Evolutionary conservation across 768 basidiomycete genomes (phyloP).

Genomic region (Leucocoprinus birnbaumii): DNA sequence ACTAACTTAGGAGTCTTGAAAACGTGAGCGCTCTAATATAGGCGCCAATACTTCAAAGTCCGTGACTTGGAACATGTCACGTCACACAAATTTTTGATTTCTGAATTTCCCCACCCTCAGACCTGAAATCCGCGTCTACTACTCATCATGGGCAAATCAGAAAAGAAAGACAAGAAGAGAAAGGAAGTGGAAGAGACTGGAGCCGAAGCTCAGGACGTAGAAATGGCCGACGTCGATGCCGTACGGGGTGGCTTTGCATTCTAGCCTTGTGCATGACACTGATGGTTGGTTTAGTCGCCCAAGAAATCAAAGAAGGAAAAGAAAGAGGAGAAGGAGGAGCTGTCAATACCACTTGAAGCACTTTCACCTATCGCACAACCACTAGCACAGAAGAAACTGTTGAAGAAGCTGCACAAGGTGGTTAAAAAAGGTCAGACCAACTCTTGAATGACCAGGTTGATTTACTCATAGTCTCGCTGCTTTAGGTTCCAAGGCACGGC

Average conservation of each 20-base stretch:
- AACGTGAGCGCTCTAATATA: no score
- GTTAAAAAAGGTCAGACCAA: slow-evolving; percentile 76
- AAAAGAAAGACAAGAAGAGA: slow-evolving; percentile 75
- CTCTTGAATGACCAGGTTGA: not conserved
- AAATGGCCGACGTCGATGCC: slow-evolving; percentile 38
- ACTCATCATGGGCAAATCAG: slow-evolving; percentile 57
- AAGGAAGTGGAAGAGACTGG: slow-evolving; percentile 29
- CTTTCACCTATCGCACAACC: slow-evolving; percentile 94
- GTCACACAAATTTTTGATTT: slow-evolving; percentile 15
- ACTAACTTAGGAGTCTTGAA: no score
- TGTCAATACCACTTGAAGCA: slow-evolving; percentile 71
- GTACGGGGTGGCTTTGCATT: slow-evolving; percentile 22
- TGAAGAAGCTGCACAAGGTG: slow-evolving; percentile 92
- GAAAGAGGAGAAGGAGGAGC: slow-evolving; percentile 62
- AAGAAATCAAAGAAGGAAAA: slow-evolving; percentile 58
- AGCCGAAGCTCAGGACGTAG: slow-evolving; percentile 42
- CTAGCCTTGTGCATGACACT: not conserved
- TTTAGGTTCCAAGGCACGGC: slow-evolving; percentile 89
- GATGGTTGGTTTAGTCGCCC: slow-evolving; percentile 27
- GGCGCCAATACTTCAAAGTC: no score
- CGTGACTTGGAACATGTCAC: slow-evolving; percentile 11
- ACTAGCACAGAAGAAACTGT: slow-evolving; percentile 87
- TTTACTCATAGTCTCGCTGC: not conserved
- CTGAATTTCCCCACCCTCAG: slow-evolving; percentile 1
- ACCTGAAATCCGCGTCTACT: not conserved